Base-by-base conservation (phyloP, 257 asterid species). In the Solanum gandarillasii region DNA sequence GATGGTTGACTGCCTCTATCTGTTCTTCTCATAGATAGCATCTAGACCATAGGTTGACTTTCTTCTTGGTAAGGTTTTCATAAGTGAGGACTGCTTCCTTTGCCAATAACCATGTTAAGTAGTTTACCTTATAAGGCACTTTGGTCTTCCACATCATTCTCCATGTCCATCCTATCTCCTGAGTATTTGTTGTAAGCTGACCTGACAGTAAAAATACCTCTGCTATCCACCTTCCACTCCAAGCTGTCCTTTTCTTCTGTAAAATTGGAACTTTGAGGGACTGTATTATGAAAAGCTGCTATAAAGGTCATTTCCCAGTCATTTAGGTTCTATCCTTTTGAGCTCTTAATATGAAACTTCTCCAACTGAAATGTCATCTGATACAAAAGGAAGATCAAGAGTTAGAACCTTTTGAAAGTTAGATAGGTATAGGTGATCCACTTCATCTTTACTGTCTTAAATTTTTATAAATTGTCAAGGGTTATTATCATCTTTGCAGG, bases 401-500 rank as follows among this genome's bases (percentile, higher is more conserved):
- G 85, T 31, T 81, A 18, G 70, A 48, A 46, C 58, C 35, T 65
- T 27, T 31, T 38, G 32, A 38, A 74, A 67, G 74, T 43, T 16
- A 60, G 75, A 87, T 71, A 73, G 68, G 41, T 25, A 38, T 46
- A 36, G 21, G 70, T 58, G 32, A 70, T 74, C 87, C 38, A 14
- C 38, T 31, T 48, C 68, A 31, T 46, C 29, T 81, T 46, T 29
- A 81, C n/a, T 18, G 70, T 81, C 31, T 81, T 48, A 41, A 41
- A 14, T 43, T 60, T 79, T 79, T 79, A 43, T 79, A 79, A 85
- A 32, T 55, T 87, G 55, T 87, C 14, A 18, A 79, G 84, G 67
- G 32, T 21, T 60, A 60, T 65, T 89, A 35, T 60, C 71, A 71
- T 62, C 87, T 27, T 85, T 87, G 89, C 92, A 97, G 99, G 93